Evolutionary conservation across 208 protist genomes (phyloP).

Genomic region (Leptomonas pyrrhocoris): DNA sequence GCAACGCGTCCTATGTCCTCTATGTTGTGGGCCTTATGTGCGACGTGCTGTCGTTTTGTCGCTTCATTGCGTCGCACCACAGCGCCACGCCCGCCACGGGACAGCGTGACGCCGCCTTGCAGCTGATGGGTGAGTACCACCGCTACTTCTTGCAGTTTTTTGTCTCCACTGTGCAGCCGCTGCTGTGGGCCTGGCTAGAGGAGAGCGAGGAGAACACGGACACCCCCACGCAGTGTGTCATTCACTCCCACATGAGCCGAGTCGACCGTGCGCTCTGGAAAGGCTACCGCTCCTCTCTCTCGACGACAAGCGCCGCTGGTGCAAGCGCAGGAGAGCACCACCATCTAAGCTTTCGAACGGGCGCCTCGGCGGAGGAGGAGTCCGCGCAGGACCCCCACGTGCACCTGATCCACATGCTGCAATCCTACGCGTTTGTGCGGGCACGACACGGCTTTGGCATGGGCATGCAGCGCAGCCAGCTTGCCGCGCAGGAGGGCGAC

Average conservation of each 20-base stretch:
- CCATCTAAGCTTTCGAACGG: background rate
- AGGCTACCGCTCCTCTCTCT: slow-evolving; percentile 11
- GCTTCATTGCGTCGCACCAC: slow-evolving; percentile 34
- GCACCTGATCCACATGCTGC: slow-evolving; percentile 43
- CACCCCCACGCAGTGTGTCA: slow-evolving; percentile 74
- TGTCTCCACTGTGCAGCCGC: slow-evolving; percentile 32
- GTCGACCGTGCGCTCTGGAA: slow-evolving; percentile 61
- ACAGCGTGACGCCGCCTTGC: background rate
- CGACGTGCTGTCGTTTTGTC: slow-evolving; percentile 60
- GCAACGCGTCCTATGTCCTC: slow-evolving; percentile 75
- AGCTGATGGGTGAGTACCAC: slow-evolving; percentile 32
- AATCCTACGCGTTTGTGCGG: slow-evolving; percentile 70
- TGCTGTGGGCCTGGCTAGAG: slow-evolving; percentile 54
- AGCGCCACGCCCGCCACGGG: background rate
- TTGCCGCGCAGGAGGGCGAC: slow-evolving; percentile 63
- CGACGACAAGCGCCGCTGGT: background rate
- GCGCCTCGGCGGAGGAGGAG: background rate
- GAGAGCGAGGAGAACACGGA: slow-evolving; percentile 69
- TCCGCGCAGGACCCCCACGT: background rate
- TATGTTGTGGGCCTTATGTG: slow-evolving; percentile 66
- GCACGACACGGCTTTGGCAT: slow-evolving; percentile 84
- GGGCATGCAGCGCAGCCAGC: slow-evolving; percentile 83
- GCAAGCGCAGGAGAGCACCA: background rate
- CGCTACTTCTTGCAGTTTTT: slow-evolving; percentile 40
- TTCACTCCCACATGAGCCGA: slow-evolving; percentile 59